Conservation (phyloP, 2,329 filamentous ascomycete genomes). For the Apiospora saccharicola region DNA sequence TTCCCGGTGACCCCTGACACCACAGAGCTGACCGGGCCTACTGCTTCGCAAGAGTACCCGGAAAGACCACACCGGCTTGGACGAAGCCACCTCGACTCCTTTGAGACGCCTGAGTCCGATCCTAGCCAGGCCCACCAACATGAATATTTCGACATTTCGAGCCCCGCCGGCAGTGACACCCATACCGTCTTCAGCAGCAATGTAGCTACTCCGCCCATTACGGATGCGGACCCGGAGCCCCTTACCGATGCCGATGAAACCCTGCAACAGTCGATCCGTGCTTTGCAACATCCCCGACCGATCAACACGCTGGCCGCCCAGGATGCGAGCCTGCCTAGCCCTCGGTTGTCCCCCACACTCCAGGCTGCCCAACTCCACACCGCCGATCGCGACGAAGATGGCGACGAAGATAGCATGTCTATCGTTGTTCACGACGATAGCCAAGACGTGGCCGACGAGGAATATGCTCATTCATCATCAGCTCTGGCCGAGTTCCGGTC, state of each 20-base stretch:
- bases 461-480: conserved; percentile 38
- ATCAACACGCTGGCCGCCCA: conserved; percentile 78
- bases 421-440: conserved; percentile 48
- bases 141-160: conserved; percentile 54
- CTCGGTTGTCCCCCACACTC: conserved; percentile 89
- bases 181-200: conserved; percentile 68
- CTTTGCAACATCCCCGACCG: conserved; percentile 56
- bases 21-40: conserved; percentile 51
- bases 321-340: conserved; percentile 93
- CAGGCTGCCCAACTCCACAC: conserved; percentile 68
- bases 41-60: conserved; percentile 24
- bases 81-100: conserved; percentile 49
- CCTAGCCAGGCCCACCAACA: conserved; percentile 46
- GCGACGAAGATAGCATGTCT: conserved; percentile 50
- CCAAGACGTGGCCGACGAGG: conserved; percentile 49
- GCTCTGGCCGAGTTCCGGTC: conserved; percentile 38
- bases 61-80: conserved; percentile 50
- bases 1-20: conserved; percentile 66
- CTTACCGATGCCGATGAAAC: conserved; percentile 60
- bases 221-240: conserved; percentile 73
- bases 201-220: conserved; percentile 78
- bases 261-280: conserved; percentile 54
- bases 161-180: conserved; percentile 61
- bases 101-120: conserved; percentile 54
- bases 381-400: conserved; percentile 51